These are phyloP conservation scores for Phaeoacremonium minimum DNA, from an alignment of 2,329 filamentous ascomycete species.

Conservation along the genomic window DNA sequence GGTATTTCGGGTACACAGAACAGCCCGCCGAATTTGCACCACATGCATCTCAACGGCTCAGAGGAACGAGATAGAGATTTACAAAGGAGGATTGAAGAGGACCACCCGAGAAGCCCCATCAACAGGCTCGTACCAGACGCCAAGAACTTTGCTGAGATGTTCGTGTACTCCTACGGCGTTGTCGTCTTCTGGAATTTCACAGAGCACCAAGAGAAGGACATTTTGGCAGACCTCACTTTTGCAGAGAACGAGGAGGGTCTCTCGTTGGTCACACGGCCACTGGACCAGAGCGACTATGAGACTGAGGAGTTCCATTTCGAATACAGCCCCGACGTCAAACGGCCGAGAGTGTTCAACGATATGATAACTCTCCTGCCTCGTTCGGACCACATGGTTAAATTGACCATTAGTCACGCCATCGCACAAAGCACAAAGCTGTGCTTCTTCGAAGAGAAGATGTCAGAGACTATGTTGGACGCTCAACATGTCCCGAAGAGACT, in stretches of 20 bases:
- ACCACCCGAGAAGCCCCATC: conserved; percentile 39
- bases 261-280: conserved; percentile 71
- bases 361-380: conserved; percentile 96
- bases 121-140: conserved; percentile 64
- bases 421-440: conserved; percentile 95
- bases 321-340: conserved; percentile 80
- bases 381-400: conserved; percentile 95
- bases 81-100: conserved; percentile 5
- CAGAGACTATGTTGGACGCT: conserved; percentile 85
- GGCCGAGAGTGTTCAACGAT: conserved; percentile 94
- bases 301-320: conserved; percentile 99
- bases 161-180: conserved; percentile 94
- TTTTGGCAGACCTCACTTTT: conserved; percentile 91
- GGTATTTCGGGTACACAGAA: conserved; percentile 21
- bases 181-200: conserved; percentile 99
- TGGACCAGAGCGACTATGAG: conserved; percentile 88
- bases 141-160: conserved; percentile 87
- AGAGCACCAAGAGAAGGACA: conserved; percentile 92
- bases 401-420: conserved; percentile 95
- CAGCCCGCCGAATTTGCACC: conserved; percentile 14
- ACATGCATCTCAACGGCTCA: conserved; percentile 13
- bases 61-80: neutral
- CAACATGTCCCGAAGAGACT: conserved; percentile 88
- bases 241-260: conserved; percentile 61
- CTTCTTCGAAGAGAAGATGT: conserved; percentile 96